Evolutionary conservation across 1,139 yeast species (phyloP).

Genomic region (Candida labiduridarum): DNA sequence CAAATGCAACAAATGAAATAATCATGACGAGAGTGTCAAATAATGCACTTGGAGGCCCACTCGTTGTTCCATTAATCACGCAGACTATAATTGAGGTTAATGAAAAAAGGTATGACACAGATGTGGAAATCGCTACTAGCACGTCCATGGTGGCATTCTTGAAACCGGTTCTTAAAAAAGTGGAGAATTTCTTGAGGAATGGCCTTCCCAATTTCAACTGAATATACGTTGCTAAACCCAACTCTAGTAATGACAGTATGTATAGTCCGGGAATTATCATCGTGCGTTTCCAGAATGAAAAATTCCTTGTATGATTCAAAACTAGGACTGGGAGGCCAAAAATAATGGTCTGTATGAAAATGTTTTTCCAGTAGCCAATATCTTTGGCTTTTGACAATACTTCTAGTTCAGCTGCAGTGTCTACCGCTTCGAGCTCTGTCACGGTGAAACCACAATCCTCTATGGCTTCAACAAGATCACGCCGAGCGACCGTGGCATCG

Average conservation of each 20-base stretch:
- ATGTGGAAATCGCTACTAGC: slow-evolving; percentile 79
- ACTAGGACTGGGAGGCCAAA: slow-evolving; percentile 69
- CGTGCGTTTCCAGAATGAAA: slow-evolving; percentile 30
- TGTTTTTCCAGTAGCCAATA: slow-evolving; percentile 66
- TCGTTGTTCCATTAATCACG: slow-evolving; percentile 38
- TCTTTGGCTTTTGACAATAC: slow-evolving; percentile 72
- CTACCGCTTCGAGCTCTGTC: slow-evolving; percentile 10
- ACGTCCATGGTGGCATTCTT: slow-evolving; percentile 91
- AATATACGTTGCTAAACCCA: slow-evolving; percentile 63
- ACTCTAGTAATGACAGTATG: slow-evolving; percentile 62
- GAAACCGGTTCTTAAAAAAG: slow-evolving; percentile 66
- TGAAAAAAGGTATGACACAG: slow-evolving; percentile 77
- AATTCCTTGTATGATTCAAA: slow-evolving; percentile 50
- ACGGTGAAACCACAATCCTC: slow-evolving; percentile 47
- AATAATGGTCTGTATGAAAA: slow-evolving; percentile 51
- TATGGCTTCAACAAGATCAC: slow-evolving; percentile 25
- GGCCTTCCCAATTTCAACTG: slow-evolving; percentile 67
- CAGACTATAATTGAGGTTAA: slow-evolving; percentile 55
- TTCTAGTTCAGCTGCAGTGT: slow-evolving; percentile 39
- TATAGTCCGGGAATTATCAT: slow-evolving; percentile 55
- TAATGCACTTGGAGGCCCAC: slow-evolving; percentile 65
- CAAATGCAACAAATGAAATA: slow-evolving; percentile 78
- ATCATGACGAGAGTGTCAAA: slow-evolving; percentile 91
- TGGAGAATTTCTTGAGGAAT: slow-evolving; percentile 65
- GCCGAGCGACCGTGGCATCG: slow-evolving; percentile 10